Conservation (phyloP, 2,329 filamentous ascomycete genomes). For the Plenodomus biglobosus region DNA sequence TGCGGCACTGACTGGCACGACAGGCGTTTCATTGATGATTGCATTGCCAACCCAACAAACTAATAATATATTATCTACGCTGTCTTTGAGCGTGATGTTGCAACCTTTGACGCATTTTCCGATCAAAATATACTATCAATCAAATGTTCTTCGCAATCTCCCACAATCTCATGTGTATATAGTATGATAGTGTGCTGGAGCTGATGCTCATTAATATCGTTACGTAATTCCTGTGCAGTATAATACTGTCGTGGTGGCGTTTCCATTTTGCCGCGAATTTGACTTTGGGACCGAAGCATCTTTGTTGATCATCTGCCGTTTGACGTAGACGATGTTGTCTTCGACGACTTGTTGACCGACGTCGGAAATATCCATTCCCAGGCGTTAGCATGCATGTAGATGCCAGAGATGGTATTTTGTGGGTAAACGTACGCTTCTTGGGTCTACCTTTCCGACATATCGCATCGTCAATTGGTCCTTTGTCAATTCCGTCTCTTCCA, state of each 20-base stretch:
- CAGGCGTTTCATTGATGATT: too few relatives aligned
- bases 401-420: too few relatives aligned
- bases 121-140: too few relatives aligned
- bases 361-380: conserved; percentile 74
- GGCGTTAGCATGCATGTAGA: conserved; percentile 27
- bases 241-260: conserved; percentile 2
- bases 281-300: conserved; percentile 82
- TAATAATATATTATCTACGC: too few relatives aligned
- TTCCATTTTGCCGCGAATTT: conserved; percentile 31
- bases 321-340: conserved; percentile 99
- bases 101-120: too few relatives aligned
- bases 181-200: too few relatives aligned
- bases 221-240: not conserved
- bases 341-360: conserved; percentile 96
- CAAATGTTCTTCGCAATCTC: too few relatives aligned
- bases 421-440: conserved; percentile 75
- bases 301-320: conserved; percentile 98
- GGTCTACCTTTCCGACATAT: conserved; percentile 98
- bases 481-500: conserved; percentile 95
- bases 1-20: too few relatives aligned
- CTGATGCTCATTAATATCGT: not conserved
- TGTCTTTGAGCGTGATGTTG: too few relatives aligned
- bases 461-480: conserved; percentile 98
- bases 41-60: too few relatives aligned
- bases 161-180: too few relatives aligned